Conservation (phyloP, 768 basidiomycete species). For the Panaeolus cyanescens region DNA sequence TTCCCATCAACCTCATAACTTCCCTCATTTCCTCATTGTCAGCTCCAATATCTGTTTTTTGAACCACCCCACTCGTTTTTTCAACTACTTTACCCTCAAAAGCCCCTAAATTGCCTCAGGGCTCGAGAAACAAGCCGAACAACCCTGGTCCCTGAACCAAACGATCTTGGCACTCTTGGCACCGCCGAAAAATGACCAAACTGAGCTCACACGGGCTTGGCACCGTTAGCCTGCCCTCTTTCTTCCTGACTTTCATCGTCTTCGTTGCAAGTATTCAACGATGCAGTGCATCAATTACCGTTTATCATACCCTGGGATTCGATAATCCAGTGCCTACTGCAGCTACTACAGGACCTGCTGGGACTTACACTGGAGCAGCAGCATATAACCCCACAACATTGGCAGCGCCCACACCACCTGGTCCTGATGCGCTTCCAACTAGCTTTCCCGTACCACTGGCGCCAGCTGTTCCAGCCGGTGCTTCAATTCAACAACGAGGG, state of each 20-base stretch:
- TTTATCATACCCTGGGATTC: constrained; percentile 33
- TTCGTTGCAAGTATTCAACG: not conserved
- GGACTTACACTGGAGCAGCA: constrained; percentile 49
- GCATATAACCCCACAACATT: constrained; percentile 57
- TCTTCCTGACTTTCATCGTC: not conserved
- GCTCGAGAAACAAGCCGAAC: not conserved
- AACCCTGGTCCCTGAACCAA: not conserved
- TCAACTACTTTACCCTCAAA: not conserved
- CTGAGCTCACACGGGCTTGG: not conserved
- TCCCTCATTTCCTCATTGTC: not conserved
- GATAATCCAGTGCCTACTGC: constrained; percentile 25
- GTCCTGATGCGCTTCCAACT: constrained; percentile 38
- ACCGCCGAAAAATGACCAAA: not conserved
- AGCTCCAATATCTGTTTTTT: not conserved
- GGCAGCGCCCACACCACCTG: constrained; percentile 52
- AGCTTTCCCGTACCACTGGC: constrained; percentile 49
- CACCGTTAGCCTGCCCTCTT: not conserved
- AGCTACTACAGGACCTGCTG: constrained; percentile 34
- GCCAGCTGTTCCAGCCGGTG: constrained; percentile 29
- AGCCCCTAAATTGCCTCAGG: not conserved
- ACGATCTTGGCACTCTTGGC: not conserved
- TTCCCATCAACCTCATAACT: not conserved
- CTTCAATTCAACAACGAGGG: constrained; percentile 39
- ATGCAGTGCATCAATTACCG: constrained; percentile 29
- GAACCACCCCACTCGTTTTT: not conserved